Conservation (phyloP, 352 stramenopile genomes). For the Globisporangium barbulae region DNA sequence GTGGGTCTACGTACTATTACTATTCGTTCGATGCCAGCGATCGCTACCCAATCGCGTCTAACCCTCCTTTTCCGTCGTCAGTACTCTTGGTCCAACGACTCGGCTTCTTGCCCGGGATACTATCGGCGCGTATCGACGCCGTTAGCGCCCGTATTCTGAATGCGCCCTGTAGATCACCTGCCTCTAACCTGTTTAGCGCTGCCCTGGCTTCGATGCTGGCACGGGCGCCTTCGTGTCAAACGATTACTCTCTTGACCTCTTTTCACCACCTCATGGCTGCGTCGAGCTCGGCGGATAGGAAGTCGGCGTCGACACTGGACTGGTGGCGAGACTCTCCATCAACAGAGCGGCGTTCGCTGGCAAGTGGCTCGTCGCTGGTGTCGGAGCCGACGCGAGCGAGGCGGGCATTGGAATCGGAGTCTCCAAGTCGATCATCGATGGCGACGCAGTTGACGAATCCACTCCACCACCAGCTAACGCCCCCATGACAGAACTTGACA, state of each 20-base stretch:
- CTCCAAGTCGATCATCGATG: slow-evolving; percentile 42
- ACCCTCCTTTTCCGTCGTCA: no score
- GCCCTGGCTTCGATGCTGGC: background rate
- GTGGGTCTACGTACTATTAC: background rate
- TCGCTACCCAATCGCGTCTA: background rate
- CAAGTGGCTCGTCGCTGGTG: slow-evolving; percentile 6
- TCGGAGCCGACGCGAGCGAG: slow-evolving; percentile 22
- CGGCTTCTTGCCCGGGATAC: background rate
- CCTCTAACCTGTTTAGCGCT: background rate
- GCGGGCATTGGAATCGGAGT: slow-evolving; percentile 49
- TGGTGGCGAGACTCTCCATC: slow-evolving; percentile 24
- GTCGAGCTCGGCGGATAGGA: slow-evolving; percentile 14
- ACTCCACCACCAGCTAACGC: slow-evolving; percentile 22
- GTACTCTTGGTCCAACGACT: background rate
- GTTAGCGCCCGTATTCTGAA: slow-evolving; percentile 1
- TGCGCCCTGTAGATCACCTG: background rate
- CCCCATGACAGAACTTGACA: slow-evolving; percentile 16
- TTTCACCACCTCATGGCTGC: slow-evolving; percentile 4
- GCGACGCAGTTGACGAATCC: slow-evolving; percentile 24
- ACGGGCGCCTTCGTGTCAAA: background rate
- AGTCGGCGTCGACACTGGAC: slow-evolving; percentile 17
- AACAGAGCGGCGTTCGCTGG: slow-evolving; percentile 6
- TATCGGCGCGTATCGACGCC: background rate
- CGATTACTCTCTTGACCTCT: background rate
- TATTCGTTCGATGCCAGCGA: background rate